Evolutionary conservation across 352 stramenopile species (phyloP).

Genomic region (Ochromonadaceae sp.): DNA sequence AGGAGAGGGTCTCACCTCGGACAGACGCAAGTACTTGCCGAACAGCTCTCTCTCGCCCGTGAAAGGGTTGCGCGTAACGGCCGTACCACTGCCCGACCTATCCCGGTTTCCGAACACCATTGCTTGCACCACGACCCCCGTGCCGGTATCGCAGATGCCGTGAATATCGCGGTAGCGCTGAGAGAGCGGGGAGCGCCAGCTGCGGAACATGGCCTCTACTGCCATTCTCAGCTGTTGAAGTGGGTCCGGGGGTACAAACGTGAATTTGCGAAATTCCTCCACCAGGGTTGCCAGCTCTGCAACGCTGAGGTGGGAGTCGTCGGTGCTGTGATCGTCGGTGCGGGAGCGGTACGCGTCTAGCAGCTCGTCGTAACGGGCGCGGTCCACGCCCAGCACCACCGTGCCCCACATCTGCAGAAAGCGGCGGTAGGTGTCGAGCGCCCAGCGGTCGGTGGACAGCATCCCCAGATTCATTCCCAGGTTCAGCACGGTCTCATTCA

Average conservation of each 20-base stretch:
- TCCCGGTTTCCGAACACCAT: constrained; percentile 49
- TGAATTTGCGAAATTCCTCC: constrained; percentile 30
- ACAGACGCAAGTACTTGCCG: constrained; percentile 33
- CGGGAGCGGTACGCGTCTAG: constrained; percentile 36
- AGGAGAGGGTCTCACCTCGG: no score
- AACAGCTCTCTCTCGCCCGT: constrained; percentile 43
- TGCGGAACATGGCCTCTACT: constrained; percentile 45
- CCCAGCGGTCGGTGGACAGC: constrained; percentile 38
- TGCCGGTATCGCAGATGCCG: constrained; percentile 35
- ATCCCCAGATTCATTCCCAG: constrained; percentile 45
- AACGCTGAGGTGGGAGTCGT: constrained; percentile 37
- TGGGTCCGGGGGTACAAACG: constrained; percentile 38
- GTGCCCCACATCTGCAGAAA: constrained; percentile 47
- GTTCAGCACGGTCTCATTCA: constrained; percentile 54
- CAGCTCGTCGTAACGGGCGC: constrained; percentile 41
- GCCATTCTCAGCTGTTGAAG: constrained; percentile 38
- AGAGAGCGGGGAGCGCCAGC: constrained; percentile 40
- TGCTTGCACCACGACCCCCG: constrained; percentile 16
- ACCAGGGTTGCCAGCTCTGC: constrained; percentile 38
- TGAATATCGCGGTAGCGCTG: constrained; percentile 46
- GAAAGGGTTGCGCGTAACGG: constrained; percentile 45
- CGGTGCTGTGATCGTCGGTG: constrained; percentile 28
- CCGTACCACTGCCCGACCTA: constrained; percentile 39
- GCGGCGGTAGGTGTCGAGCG: constrained; percentile 42
- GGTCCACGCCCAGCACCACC: constrained; percentile 41